Evolutionary conservation across 306 rosid genomes (phyloP), one percentile per base, ranked within the genome.

Genomic region (Quercus mongolica): DNA sequence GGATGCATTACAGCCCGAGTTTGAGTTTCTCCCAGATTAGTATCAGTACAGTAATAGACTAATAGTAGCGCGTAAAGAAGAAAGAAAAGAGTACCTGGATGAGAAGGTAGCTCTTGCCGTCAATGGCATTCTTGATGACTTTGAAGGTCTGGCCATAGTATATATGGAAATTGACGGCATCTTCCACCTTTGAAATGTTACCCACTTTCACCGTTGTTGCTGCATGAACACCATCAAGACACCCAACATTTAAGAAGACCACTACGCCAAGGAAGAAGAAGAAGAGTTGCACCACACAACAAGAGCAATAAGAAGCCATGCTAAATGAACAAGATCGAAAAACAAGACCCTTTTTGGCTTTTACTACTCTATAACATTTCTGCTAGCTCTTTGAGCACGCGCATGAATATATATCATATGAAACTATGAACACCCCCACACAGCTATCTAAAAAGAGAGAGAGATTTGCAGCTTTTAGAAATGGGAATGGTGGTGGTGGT

Each of bases 91-190:
- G 54, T 80, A 94, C 98, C 99, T 94, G 99, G 67, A 94, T 89
- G 83, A 94, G 99, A 83, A 94, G 97, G 74, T 94, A 94, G 86
- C 97, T 94, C 77, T 85, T 93, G 76, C 94, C 97, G 83, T 94
- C 99, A 61, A 87, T 76, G 77, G 89, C 76, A 79, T 94, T 92
- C 85, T 94, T 94, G 69, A 94, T 94, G 83, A 94, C 98, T 80
- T 92, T 94, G 85, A 94, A 94, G 74, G 94, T 83, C 85, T 91
- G 95, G 23, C 98, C 97, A 61, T 94, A 94, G 80, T 94, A 94
- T 74, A 94, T 86, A 77, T 87, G 94, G 57, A 94, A 94, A 79
- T 81, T 86, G 2, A 78, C 82, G 11, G 99, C 99, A 76, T 87
- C 94, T 85, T 91, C 97, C 76, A 91, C 97, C 85, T 90, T 94